Base-by-base conservation (phyloP, 495 filamentous ascomycete species). In the Aspergillus cristatus region DNA sequence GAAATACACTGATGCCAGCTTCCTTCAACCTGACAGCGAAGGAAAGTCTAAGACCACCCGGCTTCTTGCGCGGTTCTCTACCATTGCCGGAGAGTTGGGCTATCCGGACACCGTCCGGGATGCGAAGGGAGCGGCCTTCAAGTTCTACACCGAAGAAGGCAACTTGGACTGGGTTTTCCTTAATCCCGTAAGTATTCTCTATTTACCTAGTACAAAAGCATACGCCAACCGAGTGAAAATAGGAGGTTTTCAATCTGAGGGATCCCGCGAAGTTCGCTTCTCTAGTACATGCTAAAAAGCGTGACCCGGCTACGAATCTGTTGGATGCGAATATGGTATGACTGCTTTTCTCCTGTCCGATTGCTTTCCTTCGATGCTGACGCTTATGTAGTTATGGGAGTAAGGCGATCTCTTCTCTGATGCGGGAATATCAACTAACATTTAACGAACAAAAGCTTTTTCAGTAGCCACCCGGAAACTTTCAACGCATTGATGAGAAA, bases 71-170 rank as follows among this genome's bases (percentile, higher is more conserved):
- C 71, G 78, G 2, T 70, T 82, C 48, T 81, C 78, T 0, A 81
- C 78, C 2, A 72, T 78, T 6, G 74, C 64, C 16, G 64, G 64
- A 16, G 76, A 78, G 50, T 65, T 68, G 41, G 78, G 76, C 6
- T 78, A 70, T 10, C 46, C 75, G 17, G 79, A 82, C 33, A 70
- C 66, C 0, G 59, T 68, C 0, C 64, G 79, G 4, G 77, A 82
- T 54, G 70, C 72, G 13, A 55, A 75, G 37, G 79, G 79, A 1
- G 79, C 72, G 46, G 68, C 77, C 7, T 50, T 80, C 51, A 83
- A 82, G 61, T 75, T 85, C 58, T 83, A 80, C 48, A 85, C 82
- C 3, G 61, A 79, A 8, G 77, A 88, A 45, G 81, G 80, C 11
- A 83, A 84, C 46, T 75, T 71, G 62, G 81, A 85, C 41, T 75